These are phyloP conservation scores for Phytophthora quininea DNA, from an alignment of 352 stramenopile genomes.

Conservation along the genomic window DNA sequence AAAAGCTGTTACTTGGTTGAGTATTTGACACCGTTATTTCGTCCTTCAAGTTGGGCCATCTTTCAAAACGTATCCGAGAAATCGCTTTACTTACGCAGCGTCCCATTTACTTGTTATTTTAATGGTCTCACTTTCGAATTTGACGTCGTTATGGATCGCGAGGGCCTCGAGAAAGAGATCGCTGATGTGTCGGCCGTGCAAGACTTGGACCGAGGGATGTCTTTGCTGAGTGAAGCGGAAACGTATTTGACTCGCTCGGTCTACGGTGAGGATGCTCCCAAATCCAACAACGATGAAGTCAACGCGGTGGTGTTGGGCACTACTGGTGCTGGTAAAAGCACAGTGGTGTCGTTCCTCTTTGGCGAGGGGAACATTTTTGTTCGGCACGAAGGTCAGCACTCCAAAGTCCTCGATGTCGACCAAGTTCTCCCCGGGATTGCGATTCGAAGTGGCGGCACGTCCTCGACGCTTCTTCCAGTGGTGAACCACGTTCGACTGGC, in stretches of 20 bases:
- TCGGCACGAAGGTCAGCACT: constrained; percentile 10
- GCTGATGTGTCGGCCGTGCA: neutral
- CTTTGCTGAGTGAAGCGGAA: constrained; percentile 20
- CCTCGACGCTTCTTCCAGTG: constrained; percentile 14
- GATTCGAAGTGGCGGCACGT: constrained; percentile 18
- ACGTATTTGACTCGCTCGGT: constrained; percentile 14
- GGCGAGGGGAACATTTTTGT: constrained; percentile 16
- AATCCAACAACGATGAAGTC: neutral
- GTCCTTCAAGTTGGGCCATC: no score
- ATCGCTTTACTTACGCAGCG: neutral
- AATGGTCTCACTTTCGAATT: neutral
- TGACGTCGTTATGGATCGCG: constrained; percentile 2
- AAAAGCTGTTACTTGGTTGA: no score
- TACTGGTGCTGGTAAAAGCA: constrained; percentile 23
- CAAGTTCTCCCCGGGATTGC: constrained; percentile 4
- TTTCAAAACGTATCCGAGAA: neutral
- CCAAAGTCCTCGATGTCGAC: constrained; percentile 9
- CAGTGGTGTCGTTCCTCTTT: constrained; percentile 31
- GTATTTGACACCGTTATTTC: no score
- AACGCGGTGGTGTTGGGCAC: constrained; percentile 28
- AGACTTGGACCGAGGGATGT: constrained; percentile 13
- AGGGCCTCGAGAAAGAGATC: constrained; percentile 7
- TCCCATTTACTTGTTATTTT: neutral
- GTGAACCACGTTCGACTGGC: constrained; percentile 1
- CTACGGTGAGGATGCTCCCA: neutral